Evolutionary conservation across 768 basidiomycete genomes (phyloP).

Genomic region (Termitomyces sp.): DNA sequence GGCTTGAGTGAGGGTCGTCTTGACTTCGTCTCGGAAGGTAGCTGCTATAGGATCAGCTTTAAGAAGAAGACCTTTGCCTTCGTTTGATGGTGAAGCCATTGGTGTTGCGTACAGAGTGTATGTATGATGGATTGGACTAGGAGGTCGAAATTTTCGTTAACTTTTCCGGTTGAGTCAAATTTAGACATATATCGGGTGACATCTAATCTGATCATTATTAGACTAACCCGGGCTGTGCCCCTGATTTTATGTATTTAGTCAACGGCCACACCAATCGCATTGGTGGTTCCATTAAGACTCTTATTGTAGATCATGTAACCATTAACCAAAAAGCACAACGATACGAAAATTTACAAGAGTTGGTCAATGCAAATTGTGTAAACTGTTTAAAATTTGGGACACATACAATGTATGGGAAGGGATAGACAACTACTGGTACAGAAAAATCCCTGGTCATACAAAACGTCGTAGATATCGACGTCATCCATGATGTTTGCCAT

Average conservation of each 20-base stretch:
- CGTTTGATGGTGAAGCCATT: constrained; percentile 17
- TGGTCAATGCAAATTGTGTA: not conserved
- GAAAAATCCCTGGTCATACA: not conserved
- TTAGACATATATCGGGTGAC: not conserved
- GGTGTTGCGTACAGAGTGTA: not conserved
- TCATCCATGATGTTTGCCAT: constrained; percentile 14
- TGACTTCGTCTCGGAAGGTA: constrained; percentile 67
- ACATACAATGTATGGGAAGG: no score
- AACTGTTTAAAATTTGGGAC: not conserved
- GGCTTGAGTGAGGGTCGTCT: constrained; percentile 30
- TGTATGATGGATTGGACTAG: not conserved
- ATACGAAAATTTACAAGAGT: not conserved
- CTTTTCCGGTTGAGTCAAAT: constrained; percentile 6
- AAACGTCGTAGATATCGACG: not conserved
- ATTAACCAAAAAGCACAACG: no score
- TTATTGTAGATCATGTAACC: no score
- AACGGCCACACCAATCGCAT: no score
- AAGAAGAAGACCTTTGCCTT: constrained; percentile 68
- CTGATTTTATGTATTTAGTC: no score
- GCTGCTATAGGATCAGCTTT: constrained; percentile 75
- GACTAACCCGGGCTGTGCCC: no score
- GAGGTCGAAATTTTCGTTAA: not conserved
- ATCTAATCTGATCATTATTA: constrained; percentile 7
- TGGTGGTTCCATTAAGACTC: no score
- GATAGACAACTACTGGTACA: constrained; percentile 6